phyloP scores from a whole-genome alignment of 2,329 filamentous ascomycete species.

The Davidsoniella neocaledoniae region DNA sequence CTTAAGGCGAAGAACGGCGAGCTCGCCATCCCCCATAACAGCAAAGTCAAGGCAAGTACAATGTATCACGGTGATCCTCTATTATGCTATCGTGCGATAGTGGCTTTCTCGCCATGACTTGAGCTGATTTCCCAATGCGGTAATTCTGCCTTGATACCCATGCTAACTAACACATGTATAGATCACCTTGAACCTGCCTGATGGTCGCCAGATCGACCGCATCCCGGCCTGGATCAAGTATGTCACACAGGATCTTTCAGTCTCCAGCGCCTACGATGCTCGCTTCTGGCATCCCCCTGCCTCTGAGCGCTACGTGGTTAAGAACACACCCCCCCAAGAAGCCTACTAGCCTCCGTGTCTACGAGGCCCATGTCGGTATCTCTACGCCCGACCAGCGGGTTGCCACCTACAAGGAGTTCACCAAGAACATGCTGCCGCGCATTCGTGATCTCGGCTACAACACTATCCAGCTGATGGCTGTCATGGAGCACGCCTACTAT shows the following conservation, averaged over 20 bases:
- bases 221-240: constrained; percentile 95
- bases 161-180: constrained; percentile 20
- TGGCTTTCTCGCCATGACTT: no score
- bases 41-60: constrained; percentile 70
- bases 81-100: background rate
- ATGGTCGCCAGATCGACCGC: constrained; percentile 67
- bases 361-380: constrained; percentile 97
- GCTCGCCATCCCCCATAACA: constrained; percentile 74
- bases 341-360: constrained; percentile 74
- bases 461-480: constrained; percentile 92
- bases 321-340: constrained; percentile 64
- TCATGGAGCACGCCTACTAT: constrained; percentile 99
- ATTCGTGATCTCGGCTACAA: constrained; percentile 91
- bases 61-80: background rate
- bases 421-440: constrained; percentile 72
- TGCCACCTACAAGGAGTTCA: constrained; percentile 95
- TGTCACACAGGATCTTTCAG: constrained; percentile 77
- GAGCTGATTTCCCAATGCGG: no score
- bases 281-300: constrained; percentile 90
- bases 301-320: constrained; percentile 64
- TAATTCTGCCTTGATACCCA: background rate
- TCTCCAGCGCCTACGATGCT: constrained; percentile 87
- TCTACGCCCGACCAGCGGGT: constrained; percentile 80
- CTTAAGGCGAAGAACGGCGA: constrained; percentile 58
- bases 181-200: constrained; percentile 71